These are phyloP conservation scores for Hyaloscypha hepaticicola DNA, from an alignment of 495 filamentous ascomycete genomes.

Conservation along the genomic window DNA sequence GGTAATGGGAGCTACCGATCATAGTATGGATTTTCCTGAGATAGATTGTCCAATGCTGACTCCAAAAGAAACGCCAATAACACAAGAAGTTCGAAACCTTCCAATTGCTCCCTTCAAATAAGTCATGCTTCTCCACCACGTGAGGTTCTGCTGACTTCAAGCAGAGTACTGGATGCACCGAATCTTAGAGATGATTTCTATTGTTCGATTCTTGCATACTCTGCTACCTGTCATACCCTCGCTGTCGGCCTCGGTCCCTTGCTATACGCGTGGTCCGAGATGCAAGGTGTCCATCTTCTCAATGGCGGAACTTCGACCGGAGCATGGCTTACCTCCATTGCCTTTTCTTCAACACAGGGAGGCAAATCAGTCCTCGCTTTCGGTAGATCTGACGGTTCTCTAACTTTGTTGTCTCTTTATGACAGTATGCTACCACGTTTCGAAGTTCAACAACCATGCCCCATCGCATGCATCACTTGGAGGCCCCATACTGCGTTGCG, in stretches of 20 bases:
- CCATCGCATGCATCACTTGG: conserved; percentile 77
- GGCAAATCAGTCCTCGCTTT: conserved; percentile 79
- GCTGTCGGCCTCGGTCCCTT: conserved; percentile 75
- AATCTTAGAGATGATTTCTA: conserved; percentile 92
- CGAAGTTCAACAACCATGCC: conserved; percentile 64
- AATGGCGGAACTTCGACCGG: conserved; percentile 40
- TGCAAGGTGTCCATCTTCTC: conserved; percentile 49
- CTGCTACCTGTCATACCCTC: conserved; percentile 64
- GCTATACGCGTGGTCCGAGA: conserved; percentile 90
- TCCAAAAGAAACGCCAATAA: conserved; percentile 12
- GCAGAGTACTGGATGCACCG: conserved; percentile 79
- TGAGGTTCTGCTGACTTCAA: conserved; percentile 13
- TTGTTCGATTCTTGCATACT: conserved; percentile 89
- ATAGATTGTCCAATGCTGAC: neutral
- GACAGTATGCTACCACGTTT: conserved; percentile 60
- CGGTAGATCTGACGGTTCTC: conserved; percentile 67
- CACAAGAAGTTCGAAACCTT: conserved; percentile 41
- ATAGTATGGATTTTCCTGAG: conserved; percentile 23
- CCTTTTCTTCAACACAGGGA: conserved; percentile 82
- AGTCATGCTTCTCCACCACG: conserved; percentile 29
- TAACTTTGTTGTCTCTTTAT: conserved; percentile 52
- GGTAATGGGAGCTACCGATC: conserved; percentile 6
- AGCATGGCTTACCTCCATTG: conserved; percentile 70
- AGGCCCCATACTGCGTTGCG: conserved; percentile 48
- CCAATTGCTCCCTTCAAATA: conserved; percentile 78